Conservation (phyloP, 805 yeast species). For the Jamesozyma spencerorum region DNA sequence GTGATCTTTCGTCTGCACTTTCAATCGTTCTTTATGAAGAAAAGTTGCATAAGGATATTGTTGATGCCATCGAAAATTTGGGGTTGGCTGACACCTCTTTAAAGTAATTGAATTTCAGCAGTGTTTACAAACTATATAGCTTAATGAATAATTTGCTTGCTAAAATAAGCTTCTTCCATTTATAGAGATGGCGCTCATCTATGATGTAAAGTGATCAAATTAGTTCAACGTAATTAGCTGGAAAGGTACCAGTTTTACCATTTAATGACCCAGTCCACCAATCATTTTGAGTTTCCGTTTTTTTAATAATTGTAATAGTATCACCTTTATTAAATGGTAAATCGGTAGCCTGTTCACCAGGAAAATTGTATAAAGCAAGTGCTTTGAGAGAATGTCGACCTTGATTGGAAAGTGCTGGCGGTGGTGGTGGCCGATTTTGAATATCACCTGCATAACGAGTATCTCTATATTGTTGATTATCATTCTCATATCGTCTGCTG, state of each 20-base stretch:
- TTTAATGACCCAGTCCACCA: conserved; percentile 97
- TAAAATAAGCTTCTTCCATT: too few species aligned
- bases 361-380: conserved; percentile 77
- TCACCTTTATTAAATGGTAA: conserved; percentile 91
- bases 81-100: conserved; percentile 13
- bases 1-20: conserved; percentile 15
- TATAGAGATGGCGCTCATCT: too few species aligned
- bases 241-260: conserved; percentile 85
- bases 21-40: conserved; percentile 19
- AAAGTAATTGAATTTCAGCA: not conserved
- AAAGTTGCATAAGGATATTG: conserved; percentile 21
- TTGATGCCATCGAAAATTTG: conserved; percentile 18
- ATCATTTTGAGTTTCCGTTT: conserved; percentile 81
- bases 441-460: not conserved
- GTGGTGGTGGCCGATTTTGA: conserved; percentile 1
- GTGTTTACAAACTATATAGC: too few species aligned
- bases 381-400: conserved; percentile 42
- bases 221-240: conserved; percentile 78
- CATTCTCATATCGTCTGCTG: not conserved
- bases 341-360: conserved; percentile 91
- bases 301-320: conserved; percentile 74
- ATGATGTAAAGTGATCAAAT: too few species aligned
- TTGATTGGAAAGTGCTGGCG: not conserved
- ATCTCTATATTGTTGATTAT: not conserved
- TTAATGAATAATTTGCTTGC: too few species aligned